phyloP scores from a whole-genome alignment of 2,329 filamentous ascomycete species.

The Fusarium nurragi region DNA sequence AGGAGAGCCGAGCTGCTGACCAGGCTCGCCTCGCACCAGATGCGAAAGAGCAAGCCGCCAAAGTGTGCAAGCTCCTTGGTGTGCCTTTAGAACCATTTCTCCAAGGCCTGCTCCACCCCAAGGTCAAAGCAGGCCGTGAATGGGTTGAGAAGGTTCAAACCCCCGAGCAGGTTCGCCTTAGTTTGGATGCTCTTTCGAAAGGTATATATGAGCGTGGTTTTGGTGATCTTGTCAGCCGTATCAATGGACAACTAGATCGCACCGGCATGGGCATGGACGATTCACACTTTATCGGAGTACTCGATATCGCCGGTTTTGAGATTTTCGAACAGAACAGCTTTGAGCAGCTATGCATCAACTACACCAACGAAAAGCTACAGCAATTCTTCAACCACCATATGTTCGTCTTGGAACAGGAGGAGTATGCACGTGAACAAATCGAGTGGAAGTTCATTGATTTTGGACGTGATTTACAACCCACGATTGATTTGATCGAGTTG shows the following conservation, averaged over 20 bases:
- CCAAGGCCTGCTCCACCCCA: conserved; percentile 88
- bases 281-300: conserved; percentile 94
- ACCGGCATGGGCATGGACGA: conserved; percentile 85
- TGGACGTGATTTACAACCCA: conserved; percentile 94
- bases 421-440: conserved; percentile 96
- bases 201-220: conserved; percentile 98
- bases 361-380: conserved; percentile 98
- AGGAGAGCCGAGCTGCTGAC: conserved; percentile 89
- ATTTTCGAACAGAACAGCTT: conserved; percentile 99
- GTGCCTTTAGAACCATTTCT: conserved; percentile 87
- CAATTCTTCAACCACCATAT: conserved; percentile 99
- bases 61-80: conserved; percentile 84
- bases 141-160: conserved; percentile 99
- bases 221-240: conserved; percentile 88
- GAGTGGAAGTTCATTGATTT: conserved; percentile 99
- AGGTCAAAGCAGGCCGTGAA: conserved; percentile 93
- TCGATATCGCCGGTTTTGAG: conserved; percentile 99
- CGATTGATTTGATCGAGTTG: conserved; percentile 95
- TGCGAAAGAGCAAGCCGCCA: conserved; percentile 77
- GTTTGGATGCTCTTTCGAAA: conserved; percentile 91
- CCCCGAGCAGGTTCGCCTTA: conserved; percentile 91
- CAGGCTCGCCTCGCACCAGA: conserved; percentile 85
- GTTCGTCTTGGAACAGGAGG: conserved; percentile 98
- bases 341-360: conserved; percentile 99
- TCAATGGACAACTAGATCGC: conserved; percentile 92